These are phyloP conservation scores for Singerocomus rubriflavus DNA, from an alignment of 1,284 basidiomycete species.

Conservation along the genomic window DNA sequence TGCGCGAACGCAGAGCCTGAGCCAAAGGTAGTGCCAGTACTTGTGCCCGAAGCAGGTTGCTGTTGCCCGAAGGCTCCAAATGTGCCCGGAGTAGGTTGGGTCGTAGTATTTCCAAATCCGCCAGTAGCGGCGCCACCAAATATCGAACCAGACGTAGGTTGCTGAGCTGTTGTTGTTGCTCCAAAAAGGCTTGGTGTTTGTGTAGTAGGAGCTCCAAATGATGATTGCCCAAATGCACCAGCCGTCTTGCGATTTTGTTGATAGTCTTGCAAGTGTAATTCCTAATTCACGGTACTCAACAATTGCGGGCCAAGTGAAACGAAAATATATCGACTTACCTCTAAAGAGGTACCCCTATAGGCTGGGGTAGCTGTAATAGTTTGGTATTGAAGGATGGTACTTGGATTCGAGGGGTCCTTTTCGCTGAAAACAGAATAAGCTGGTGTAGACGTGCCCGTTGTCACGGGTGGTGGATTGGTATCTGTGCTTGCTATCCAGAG, in stretches of 20 bases:
- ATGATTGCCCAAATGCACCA: conserved; percentile 45
- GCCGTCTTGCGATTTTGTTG: conserved; percentile 70
- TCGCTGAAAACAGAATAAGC: conserved; percentile 53
- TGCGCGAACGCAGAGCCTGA: conserved; percentile 36
- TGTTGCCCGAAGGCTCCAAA: conserved; percentile 34
- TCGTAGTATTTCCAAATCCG: conserved; percentile 38
- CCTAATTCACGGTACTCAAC: conserved; percentile 40
- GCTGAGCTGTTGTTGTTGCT: conserved; percentile 32
- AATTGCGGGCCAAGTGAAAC: conserved; percentile 3
- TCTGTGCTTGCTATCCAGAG: conserved; percentile 31
- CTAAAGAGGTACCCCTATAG: conserved; percentile 69
- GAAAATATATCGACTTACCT: conserved; percentile 42
- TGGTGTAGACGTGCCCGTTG: conserved; percentile 62
- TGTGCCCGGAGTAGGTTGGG: conserved; percentile 24
- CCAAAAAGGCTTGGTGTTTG: conserved; percentile 41
- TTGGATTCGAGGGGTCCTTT: conserved; percentile 51
- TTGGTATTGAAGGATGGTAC: conserved; percentile 59
- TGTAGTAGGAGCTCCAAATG: conserved; percentile 28
- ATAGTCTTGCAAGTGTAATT: conserved; percentile 74
- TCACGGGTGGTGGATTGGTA: conserved; percentile 44
- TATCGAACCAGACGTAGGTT: conserved; percentile 34
- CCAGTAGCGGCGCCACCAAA: conserved; percentile 27
- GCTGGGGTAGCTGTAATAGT: conserved; percentile 70
- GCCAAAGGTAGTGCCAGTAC: conserved; percentile 42
- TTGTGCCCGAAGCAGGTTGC: conserved; percentile 31